Percentiles rank a stretch among this genome's conserved stretches.
Evolutionary conservation across 1,284 basidiomycete genomes (phyloP).

Genomic region (Nidula niveotomentosa): DNA sequence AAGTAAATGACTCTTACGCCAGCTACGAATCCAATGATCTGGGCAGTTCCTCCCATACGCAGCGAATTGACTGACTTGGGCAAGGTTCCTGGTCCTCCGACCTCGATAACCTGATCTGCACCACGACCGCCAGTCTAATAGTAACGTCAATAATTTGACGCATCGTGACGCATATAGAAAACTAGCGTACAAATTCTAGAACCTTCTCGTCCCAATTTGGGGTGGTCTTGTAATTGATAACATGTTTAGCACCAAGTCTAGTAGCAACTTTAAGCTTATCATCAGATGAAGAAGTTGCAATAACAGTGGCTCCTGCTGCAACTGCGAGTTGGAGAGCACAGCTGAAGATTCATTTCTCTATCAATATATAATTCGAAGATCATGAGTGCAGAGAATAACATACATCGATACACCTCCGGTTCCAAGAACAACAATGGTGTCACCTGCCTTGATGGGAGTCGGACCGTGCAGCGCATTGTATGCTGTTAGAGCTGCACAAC

Average conservation of each 20-base stretch:
- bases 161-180: not conserved
- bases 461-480: constrained; percentile 49
- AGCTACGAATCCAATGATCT: constrained; percentile 45
- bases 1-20: constrained; percentile 15
- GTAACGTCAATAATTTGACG: not conserved
- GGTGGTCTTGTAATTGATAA: constrained; percentile 54
- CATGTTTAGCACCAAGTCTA: constrained; percentile 42
- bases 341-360: constrained; percentile 15
- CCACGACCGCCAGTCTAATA: constrained; percentile 42
- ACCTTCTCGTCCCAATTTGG: constrained; percentile 53
- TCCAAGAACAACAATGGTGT: constrained; percentile 49
- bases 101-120: constrained; percentile 55
- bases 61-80: constrained; percentile 38
- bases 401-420: constrained; percentile 59
- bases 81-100: constrained; percentile 50
- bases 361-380: not conserved
- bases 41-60: constrained; percentile 39
- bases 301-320: constrained; percentile 51
- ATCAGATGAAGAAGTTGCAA: constrained; percentile 56
- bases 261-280: constrained; percentile 46
- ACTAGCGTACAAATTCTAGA: constrained; percentile 27
- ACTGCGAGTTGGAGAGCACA: constrained; percentile 49
- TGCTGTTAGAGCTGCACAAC: constrained; percentile 51
- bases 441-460: constrained; percentile 40
- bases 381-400: constrained; percentile 6